Percentiles rank a stretch among this genome's conserved stretches.
These are phyloP conservation scores for Alliaria petiolata DNA, from an alignment of 345 rosid species.

Conservation along the genomic window DNA sequence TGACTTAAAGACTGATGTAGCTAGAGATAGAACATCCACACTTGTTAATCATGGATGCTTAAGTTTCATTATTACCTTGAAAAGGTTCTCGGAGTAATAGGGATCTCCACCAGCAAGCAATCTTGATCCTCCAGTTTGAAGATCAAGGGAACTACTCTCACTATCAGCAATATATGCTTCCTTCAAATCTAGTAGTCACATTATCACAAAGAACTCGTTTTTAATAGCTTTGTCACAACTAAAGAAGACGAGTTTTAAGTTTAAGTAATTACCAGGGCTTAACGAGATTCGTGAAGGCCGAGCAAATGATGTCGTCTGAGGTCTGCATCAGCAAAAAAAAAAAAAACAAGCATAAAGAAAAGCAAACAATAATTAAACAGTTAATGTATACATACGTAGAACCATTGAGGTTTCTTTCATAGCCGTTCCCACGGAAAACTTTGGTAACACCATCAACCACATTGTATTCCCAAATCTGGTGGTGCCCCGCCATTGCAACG, in stretches of 20 bases:
- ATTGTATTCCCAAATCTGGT: slow-evolving; percentile 91
- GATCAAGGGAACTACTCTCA: slow-evolving; percentile 90
- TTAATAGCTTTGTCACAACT: background rate
- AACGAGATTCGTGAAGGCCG: slow-evolving; percentile 91
- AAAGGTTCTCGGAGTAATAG: slow-evolving; percentile 72
- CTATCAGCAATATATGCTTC: slow-evolving; percentile 88
- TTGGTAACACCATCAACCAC: slow-evolving; percentile 54
- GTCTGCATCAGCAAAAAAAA: slow-evolving; percentile 40
- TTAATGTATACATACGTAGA: slow-evolving; percentile 46
- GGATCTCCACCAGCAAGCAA: slow-evolving; percentile 89
- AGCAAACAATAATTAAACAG: background rate
- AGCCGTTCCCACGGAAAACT: slow-evolving; percentile 92
- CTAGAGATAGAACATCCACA: too few species aligned
- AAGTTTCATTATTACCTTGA: slow-evolving; percentile 54
- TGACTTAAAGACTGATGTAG: too few species aligned
- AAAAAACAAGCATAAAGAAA: background rate
- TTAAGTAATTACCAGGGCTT: slow-evolving; percentile 52
- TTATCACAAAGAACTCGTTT: background rate
- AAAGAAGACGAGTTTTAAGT: background rate
- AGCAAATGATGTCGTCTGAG: slow-evolving; percentile 75
- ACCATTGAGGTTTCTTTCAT: slow-evolving; percentile 89
- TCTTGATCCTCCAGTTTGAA: slow-evolving; percentile 84
- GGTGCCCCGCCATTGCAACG: slow-evolving; percentile 96
- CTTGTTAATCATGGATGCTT: background rate
- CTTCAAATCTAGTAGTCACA: slow-evolving; percentile 42